Evolutionary conservation across 2,329 filamentous ascomycete species (phyloP), one percentile per base, ranked within the genome.

Genomic region (Verticillium albo-atrum): DNA sequence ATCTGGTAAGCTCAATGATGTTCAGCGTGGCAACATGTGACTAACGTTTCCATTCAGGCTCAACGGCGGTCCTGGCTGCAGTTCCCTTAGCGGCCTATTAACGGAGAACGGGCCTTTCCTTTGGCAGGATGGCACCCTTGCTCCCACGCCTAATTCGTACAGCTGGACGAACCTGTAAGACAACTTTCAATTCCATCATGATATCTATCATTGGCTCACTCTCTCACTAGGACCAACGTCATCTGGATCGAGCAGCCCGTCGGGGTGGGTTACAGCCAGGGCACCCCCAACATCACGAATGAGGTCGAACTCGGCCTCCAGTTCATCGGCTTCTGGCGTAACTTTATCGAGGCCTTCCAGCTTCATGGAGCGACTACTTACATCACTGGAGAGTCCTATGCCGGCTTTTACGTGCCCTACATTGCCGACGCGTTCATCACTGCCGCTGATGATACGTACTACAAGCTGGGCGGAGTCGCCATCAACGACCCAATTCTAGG

Each of bases 261-360:
- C 15, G 81, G 81, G 32, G 90, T 89, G 0, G 90, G 90, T 20
- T 93, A 89, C 71, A 83, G 85, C 0, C 81, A 84, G 34, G 89
- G 89, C 17, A 82, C 74, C 0, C 78, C 85, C 5, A 89, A 82
- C 0, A 88, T 88, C 20, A 85, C 78, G 6, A 83, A 82, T 64
- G 86, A 91, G 64, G 81, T 85, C 32, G 88, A 92, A 64, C 79
- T 89, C 1, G 88, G 88, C 0, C 73, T 75, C n/a, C 83, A 93
- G 66, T 92, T 94, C 71, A 77, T 89, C n/a, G 89, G 88, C 54
- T 95, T 92, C 75, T 92, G 86, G 80, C 87, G 88, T 75, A 91
- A 91, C 74, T 92, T 92, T 65, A 75, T 91, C 62, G 79, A 89
- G 37, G 86, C 86, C 0, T 92, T 92, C 64, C 77, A 74, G 15